Conservation (phyloP, 768 basidiomycete species). For the Trametes cingulata region DNA sequence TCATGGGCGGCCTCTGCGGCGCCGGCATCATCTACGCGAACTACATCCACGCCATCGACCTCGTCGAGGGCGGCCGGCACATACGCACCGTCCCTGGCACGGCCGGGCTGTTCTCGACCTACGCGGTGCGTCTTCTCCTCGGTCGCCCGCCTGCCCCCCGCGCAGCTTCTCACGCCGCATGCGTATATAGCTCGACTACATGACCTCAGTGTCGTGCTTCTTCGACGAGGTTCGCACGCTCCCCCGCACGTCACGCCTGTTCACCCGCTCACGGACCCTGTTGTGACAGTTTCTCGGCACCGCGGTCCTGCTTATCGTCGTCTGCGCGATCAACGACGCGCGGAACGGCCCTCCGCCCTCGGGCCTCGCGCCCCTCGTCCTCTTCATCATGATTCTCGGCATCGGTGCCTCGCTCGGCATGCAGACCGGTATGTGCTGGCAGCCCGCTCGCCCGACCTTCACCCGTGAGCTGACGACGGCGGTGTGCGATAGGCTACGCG, state of each 20-base stretch:
- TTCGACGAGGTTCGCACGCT: constrained; percentile 42
- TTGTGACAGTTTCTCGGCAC: constrained; percentile 52
- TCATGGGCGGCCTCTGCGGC: constrained; percentile 61
- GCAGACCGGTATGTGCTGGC: constrained; percentile 43
- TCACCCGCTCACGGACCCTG: background rate
- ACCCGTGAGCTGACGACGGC: too few relatives aligned
- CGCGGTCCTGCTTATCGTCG: constrained; percentile 52
- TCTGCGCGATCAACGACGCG: constrained; percentile 56
- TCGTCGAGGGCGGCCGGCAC: constrained; percentile 56
- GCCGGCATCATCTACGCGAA: constrained; percentile 60
- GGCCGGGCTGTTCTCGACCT: constrained; percentile 60
- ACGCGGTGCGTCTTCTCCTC: constrained; percentile 46
- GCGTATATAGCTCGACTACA: constrained; percentile 37
- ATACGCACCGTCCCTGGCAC: constrained; percentile 60
- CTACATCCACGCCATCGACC: constrained; percentile 66
- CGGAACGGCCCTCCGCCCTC: constrained; percentile 48
- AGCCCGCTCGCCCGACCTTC: too few relatives aligned
- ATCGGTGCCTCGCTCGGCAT: constrained; percentile 59
- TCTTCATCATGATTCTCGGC: constrained; percentile 61
- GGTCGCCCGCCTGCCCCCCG: background rate
- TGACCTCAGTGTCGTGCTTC: constrained; percentile 46
- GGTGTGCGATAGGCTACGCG: constrained; percentile 45
- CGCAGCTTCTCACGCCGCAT: background rate
- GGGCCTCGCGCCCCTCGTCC: constrained; percentile 53
- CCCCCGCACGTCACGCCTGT: background rate